These are phyloP conservation scores for Fusarium transvaalense DNA, from an alignment of 2,329 filamentous ascomycete genomes.

Conservation along the genomic window DNA sequence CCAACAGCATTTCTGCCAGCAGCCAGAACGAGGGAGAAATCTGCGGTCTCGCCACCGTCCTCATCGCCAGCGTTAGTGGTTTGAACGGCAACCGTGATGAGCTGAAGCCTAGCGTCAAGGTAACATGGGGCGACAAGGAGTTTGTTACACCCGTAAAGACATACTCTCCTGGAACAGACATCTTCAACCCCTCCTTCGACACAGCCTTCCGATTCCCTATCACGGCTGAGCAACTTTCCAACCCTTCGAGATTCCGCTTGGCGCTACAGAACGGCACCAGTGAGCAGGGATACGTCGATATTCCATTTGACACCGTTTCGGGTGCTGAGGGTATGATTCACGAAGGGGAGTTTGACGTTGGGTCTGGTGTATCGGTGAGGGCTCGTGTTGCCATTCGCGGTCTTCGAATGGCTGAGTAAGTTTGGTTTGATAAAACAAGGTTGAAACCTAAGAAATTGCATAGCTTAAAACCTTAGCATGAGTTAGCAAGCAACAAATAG, in stretches of 20 bases:
- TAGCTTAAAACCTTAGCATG: background rate
- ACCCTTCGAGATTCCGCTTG: slow-evolving; percentile 32
- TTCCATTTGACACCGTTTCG: slow-evolving; percentile 31
- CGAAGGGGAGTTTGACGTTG: slow-evolving; percentile 39
- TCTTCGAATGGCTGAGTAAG: slow-evolving; percentile 35
- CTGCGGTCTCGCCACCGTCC: slow-evolving; percentile 43
- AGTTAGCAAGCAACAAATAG: background rate
- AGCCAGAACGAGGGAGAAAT: slow-evolving; percentile 42
- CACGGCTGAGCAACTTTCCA: slow-evolving; percentile 34
- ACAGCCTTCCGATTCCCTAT: slow-evolving; percentile 43
- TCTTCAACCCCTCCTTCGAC: slow-evolving; percentile 47
- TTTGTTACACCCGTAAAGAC: slow-evolving; percentile 41
- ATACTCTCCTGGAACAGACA: slow-evolving; percentile 44
- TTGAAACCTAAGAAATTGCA: background rate
- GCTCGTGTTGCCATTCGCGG: slow-evolving; percentile 40
- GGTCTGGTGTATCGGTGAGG: slow-evolving; percentile 35
- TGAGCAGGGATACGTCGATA: slow-evolving; percentile 32
- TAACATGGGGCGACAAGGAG: slow-evolving; percentile 44
- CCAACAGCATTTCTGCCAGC: slow-evolving; percentile 34
- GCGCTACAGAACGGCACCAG: slow-evolving; percentile 36
- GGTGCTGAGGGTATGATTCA: slow-evolving; percentile 30
- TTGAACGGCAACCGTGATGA: slow-evolving; percentile 44
- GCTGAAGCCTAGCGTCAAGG: slow-evolving; percentile 46
- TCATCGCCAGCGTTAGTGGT: slow-evolving; percentile 40
- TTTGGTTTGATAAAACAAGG: background rate